Evolutionary conservation across 768 basidiomycete species (phyloP), one percentile per base, ranked within the genome.

Genomic region (Calocybe gangraenosa): DNA sequence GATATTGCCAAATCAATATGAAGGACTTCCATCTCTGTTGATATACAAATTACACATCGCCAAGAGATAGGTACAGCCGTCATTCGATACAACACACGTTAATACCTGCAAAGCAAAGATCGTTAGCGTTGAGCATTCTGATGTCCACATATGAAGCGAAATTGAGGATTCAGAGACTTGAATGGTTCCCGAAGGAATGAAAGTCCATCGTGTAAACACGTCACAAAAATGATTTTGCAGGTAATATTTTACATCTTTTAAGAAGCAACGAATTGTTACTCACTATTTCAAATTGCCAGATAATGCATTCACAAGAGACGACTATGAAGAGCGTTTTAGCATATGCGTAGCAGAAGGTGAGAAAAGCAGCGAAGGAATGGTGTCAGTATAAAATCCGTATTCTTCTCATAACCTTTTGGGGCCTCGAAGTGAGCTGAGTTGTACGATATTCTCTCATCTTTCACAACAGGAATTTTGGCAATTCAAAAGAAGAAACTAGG

Each of bases 121-220:
- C 25, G 11, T 11, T 28, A 6, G 25, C 5, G 25, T 28, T 11
- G n/a, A 5, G 25, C 25, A 28, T 28, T 28, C 25, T 5, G 25
- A 28, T 28, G n/a, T n/a, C n/a, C n/a, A n/a, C n/a, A 28, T 11
- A 28, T 5, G 11, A 28, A 11, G 25, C 5, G 11, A 28, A 28
- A 28, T 6, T 28, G 25, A 11, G 25, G 25, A 42, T 84, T n/a
- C 82, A 84, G 83, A 78, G 82, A 84, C 82, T 85, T 84, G 83
- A 85, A 85, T 84, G 81, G 79, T 74, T 82, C 76, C 81, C 71
- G 65, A 78, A 79, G 79, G 80, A 80, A 75, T 63, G 57, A 60
- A 11, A 68, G 69, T 73, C 70, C 81, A 81, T 53, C 25, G 76
- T 76, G 75, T 72, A 64, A 65, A 68, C 80, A 78, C 81, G 71